Evolutionary conservation across 768 basidiomycete genomes (phyloP), one percentile per base, ranked within the genome.

Genomic region (Lyophyllum semitale): DNA sequence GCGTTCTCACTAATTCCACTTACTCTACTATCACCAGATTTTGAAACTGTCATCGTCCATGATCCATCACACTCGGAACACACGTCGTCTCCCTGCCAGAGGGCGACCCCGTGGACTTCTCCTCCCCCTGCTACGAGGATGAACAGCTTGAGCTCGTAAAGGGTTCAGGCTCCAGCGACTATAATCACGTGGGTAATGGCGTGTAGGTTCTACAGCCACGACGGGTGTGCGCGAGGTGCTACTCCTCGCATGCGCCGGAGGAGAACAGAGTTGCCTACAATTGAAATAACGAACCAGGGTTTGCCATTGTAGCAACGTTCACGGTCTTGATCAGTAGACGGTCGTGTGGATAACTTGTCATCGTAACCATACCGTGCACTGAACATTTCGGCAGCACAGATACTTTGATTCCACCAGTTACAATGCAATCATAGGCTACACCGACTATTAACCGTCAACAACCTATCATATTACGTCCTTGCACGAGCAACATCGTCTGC

Each of bases 201-300:
- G 71, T 75, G 84, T 63, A 72, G 77, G 42, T 81, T 80, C 62
- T 83, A 85, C 63, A 85, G 85, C 52, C 82, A 78, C 54, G 70
- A 73, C 17, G 80, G 79, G 0, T 84, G 84, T 61, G 64, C 54
- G 9, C 68, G 73, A 3, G 80, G 83, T 86, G 84, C 59, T 53
- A 54, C 17, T 84, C 71, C 65, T 81, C 76, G 18, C 83, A 86
- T 63, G 78, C 81, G 0, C 82, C 83, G 0, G 82, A 85, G 55
- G 61, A 73, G 38, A 80, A 77, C 64, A 84, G 83, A 55, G 73
- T 82, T 15, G n/a, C n/a, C n/a, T n/a, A n/a, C n/a, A n/a, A n/a
- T n/a, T n/a, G n/a, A n/a, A n/a, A n/a, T n/a, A n/a, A n/a, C n/a
- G n/a, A n/a, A n/a, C n/a, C n/a, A n/a, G n/a, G n/a, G n/a, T n/a